A percentile compares a stretch with the other conserved stretches of the same genome.
Evolutionary conservation across 345 rosid species (phyloP).

Genomic region (Hypericum androsaemum): DNA sequence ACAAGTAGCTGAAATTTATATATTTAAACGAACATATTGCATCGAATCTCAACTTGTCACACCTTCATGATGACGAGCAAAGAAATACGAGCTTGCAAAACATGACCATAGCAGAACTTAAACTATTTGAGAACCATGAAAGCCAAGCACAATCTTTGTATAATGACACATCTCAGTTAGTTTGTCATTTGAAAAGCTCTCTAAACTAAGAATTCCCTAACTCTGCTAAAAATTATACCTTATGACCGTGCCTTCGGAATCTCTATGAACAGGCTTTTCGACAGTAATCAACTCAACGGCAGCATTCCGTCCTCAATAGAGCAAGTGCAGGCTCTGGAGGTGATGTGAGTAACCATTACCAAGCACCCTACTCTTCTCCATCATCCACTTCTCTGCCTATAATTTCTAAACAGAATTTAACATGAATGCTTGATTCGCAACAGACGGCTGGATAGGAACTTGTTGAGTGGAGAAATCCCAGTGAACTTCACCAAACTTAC

Average conservation of each 20-base stretch:
- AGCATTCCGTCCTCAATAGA: constrained; percentile 52
- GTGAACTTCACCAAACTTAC: constrained; percentile 48
- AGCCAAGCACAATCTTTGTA: no score
- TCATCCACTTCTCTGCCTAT: neutral
- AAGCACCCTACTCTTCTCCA: neutral
- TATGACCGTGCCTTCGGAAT: neutral
- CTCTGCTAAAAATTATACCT: no score
- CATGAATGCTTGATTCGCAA: constrained; percentile 2
- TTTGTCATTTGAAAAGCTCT: no score
- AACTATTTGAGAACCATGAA: no score
- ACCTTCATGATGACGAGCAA: no score
- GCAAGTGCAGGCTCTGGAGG: constrained; percentile 41
- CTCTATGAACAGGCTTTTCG: constrained; percentile 48
- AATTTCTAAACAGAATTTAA: neutral
- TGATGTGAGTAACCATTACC: constrained; percentile 50
- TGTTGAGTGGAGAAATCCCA: constrained; percentile 44
- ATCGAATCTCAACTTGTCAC: no score
- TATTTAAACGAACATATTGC: no score
- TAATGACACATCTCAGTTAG: no score
- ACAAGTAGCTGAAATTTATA: no score
- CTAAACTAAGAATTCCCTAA: no score
- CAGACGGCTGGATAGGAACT: constrained; percentile 76
- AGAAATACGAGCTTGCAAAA: no score
- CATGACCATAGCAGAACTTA: no score
- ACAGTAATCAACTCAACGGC: constrained; percentile 54